Evolutionary conservation across 2,329 filamentous ascomycete species (phyloP).

Genomic region (Nothophaeocryptopus gaeumannii): DNA sequence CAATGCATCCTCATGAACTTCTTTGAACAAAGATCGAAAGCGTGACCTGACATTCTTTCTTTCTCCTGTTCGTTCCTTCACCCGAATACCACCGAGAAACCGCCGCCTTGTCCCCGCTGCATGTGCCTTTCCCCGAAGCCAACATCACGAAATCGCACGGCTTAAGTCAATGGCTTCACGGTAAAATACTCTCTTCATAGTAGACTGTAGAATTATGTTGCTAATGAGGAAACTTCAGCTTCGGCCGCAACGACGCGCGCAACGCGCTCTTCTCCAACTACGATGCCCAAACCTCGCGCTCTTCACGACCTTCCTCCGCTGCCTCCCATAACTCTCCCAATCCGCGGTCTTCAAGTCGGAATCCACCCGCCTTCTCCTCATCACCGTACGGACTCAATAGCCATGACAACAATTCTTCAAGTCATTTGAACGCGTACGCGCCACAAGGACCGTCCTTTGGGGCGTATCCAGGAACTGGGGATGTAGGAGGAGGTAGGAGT

Average conservation of each 20-base stretch:
- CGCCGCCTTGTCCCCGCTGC: neutral
- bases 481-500: conserved; percentile 17
- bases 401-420: conserved; percentile 19
- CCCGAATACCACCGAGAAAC: neutral
- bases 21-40: neutral
- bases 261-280: conserved; percentile 42
- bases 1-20: neutral
- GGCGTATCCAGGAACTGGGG: conserved; percentile 32
- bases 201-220: no score
- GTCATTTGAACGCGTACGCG: conserved; percentile 17
- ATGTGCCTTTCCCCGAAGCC: neutral
- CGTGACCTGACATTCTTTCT: neutral
- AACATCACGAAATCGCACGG: neutral
- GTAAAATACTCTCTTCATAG: neutral
- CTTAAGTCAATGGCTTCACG: conserved; percentile 2
- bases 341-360: neutral
- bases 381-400: conserved; percentile 23
- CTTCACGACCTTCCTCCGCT: conserved; percentile 34
- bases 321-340: conserved; percentile 27
- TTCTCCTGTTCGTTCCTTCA: neutral
- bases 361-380: conserved; percentile 15
- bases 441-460: conserved; percentile 23
- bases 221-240: no score
- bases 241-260: conserved; percentile 33
- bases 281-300: conserved; percentile 31